These are phyloP conservation scores for Candida sakaeoensis DNA, from an alignment of 805 yeast genomes.

Conservation along the genomic window DNA sequence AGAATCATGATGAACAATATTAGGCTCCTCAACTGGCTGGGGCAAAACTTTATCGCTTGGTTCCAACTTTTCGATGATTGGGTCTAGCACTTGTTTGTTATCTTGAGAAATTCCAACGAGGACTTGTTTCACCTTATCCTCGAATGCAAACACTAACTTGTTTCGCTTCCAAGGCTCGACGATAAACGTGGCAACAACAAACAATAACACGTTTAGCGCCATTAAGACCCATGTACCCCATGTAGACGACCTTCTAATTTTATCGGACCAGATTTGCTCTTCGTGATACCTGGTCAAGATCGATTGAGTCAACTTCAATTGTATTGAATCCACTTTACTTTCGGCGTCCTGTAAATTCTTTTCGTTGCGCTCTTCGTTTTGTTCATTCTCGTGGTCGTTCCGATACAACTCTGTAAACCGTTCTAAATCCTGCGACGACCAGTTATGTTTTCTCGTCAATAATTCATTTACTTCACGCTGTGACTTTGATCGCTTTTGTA, in stretches of 20 bases:
- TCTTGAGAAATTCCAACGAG: conserved; percentile 15
- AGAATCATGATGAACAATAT: too few species aligned
- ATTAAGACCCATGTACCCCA: conserved; percentile 94
- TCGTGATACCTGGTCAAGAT: conserved; percentile 90
- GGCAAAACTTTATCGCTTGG: conserved; percentile 1
- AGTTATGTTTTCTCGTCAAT: conserved; percentile 75
- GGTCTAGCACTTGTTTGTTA: conserved; percentile 8
- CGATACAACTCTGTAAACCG: conserved; percentile 77
- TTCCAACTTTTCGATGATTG: conserved; percentile 19
- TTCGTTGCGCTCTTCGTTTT: conserved; percentile 51
- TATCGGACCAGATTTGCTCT: conserved; percentile 98
- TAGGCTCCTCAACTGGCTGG: neutral
- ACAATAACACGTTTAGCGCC: conserved; percentile 79
- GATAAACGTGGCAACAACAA: conserved; percentile 76
- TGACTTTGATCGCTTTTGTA: conserved; percentile 58
- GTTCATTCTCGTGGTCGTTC: conserved; percentile 73
- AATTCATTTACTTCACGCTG: conserved; percentile 87
- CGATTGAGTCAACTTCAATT: conserved; percentile 64
- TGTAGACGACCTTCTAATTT: conserved; percentile 87
- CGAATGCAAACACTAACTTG: conserved; percentile 78
- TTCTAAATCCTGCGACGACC: conserved; percentile 80
- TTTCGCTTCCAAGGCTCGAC: conserved; percentile 94
- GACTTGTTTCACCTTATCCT: conserved; percentile 61
- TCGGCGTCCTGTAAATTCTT: conserved; percentile 52
- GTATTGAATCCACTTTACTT: conserved; percentile 60